Evolutionary conservation across 1,284 basidiomycete genomes (phyloP).

Genomic region (Tilletia walkeri): DNA sequence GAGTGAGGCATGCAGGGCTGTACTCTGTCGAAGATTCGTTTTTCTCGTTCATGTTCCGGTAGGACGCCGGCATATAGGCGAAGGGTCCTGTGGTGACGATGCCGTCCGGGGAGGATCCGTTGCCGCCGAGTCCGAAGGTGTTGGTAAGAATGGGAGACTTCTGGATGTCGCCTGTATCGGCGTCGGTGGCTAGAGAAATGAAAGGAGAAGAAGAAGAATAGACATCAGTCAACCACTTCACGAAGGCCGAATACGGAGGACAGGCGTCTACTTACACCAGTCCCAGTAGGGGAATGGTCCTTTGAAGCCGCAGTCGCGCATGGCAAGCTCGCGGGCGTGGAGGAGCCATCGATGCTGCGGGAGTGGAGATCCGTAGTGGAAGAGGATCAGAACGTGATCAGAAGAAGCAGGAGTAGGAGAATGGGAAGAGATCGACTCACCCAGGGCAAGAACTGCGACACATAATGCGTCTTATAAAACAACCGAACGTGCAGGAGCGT

Average conservation of each 20-base stretch:
- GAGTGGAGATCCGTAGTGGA: not conserved
- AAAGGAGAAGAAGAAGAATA: not conserved
- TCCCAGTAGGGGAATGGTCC: slow-evolving; percentile 5
- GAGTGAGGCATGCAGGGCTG: not conserved
- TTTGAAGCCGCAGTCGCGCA: slow-evolving; percentile 2
- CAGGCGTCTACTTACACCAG: not conserved
- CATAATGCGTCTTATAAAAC: not conserved
- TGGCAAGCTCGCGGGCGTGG: not conserved
- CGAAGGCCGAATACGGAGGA: not conserved
- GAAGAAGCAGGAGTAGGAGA: not conserved
- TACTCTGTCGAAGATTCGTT: not conserved
- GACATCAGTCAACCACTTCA: not conserved
- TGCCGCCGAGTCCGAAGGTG: not conserved
- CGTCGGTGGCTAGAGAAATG: not conserved
- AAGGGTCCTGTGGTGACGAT: slow-evolving; percentile 6
- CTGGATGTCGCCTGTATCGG: not conserved
- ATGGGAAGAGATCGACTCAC: too few relatives aligned
- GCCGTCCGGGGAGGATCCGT: not conserved
- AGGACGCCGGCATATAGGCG: not conserved
- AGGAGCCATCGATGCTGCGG: not conserved
- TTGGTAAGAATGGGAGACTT: not conserved
- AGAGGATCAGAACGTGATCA: not conserved
- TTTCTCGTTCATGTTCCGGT: not conserved
- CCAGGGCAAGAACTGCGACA: not conserved
- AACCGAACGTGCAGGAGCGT: not conserved